Percentiles rank a stretch among this genome's conserved stretches.
phyloP scores from a whole-genome alignment of 2,329 filamentous ascomycete genomes.

The Claviceps sp. region DNA sequence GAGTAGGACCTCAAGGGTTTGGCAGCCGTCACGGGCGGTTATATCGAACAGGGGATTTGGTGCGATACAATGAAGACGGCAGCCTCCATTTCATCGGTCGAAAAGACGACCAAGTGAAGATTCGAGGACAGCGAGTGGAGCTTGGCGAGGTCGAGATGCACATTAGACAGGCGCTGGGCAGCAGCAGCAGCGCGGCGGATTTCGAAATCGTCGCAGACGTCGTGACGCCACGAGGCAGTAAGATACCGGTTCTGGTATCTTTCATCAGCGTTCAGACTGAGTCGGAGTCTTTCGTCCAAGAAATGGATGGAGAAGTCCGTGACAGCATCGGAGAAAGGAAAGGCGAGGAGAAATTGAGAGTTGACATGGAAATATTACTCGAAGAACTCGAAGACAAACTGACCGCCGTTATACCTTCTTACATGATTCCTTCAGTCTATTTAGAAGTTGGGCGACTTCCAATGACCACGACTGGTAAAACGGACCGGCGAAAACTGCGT shows the following conservation, averaged over 20 bases:
- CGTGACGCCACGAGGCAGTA: neutral
- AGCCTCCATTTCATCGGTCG: slow-evolving; percentile 13
- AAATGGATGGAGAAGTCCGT: neutral
- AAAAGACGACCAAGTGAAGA: slow-evolving; percentile 13
- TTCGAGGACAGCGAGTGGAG: slow-evolving; percentile 16
- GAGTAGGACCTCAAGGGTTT: slow-evolving; percentile 1
- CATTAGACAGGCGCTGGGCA: neutral
- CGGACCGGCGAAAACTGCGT: neutral
- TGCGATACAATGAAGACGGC: slow-evolving; percentile 7
- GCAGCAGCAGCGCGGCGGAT: neutral
- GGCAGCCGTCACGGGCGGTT: neutral
- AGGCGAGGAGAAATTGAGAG: neutral
- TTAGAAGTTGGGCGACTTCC: neutral
- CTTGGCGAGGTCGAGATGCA: slow-evolving; percentile 9
- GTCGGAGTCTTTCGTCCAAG: no score
- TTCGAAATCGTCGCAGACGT: neutral
- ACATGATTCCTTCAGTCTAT: neutral
- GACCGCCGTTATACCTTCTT: neutral
- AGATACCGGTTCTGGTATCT: neutral
- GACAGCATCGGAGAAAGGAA: neutral
- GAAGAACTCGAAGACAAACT: neutral
- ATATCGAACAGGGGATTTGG: slow-evolving; percentile 13
- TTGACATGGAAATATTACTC: neutral
- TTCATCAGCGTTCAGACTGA: neutral
- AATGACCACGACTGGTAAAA: neutral